Evolutionary conservation across 1,284 basidiomycete species (phyloP).

Genomic region (Schizophyllum amplum): DNA sequence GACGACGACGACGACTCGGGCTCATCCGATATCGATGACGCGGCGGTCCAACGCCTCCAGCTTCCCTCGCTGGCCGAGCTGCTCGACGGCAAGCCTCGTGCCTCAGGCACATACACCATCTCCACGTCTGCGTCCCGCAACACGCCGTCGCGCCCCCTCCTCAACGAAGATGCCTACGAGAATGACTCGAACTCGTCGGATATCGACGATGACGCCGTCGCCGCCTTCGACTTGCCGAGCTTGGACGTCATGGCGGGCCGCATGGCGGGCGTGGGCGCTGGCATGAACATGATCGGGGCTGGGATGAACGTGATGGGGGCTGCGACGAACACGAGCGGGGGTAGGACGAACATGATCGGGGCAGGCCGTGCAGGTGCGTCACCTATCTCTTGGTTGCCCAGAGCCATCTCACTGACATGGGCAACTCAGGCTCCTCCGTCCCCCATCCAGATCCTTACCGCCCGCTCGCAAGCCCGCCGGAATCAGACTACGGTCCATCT

Average conservation of each 20-base stretch:
- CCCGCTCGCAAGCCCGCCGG: neutral
- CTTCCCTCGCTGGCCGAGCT: neutral
- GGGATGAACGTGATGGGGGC: no score
- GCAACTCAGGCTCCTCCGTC: neutral
- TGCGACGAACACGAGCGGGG: no score
- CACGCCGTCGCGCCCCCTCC: neutral
- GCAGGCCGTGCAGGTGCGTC: neutral
- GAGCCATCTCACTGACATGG: neutral
- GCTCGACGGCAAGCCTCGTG: neutral
- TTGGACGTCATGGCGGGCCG: neutral
- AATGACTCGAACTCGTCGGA: neutral
- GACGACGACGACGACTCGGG: neutral
- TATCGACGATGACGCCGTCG: neutral
- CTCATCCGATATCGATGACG: neutral
- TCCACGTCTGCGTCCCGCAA: no score
- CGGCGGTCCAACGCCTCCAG: neutral
- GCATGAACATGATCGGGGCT: neutral
- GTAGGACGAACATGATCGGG: no score
- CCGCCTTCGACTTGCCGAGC: neutral
- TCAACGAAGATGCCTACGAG: neutral
- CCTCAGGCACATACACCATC: neutral
- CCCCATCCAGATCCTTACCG: neutral
- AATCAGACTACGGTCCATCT: neutral
- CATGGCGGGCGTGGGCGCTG: neutral
- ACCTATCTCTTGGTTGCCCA: neutral